Base-by-base conservation (phyloP, 306 rosid species). In the Luffa acutangula region DNA sequence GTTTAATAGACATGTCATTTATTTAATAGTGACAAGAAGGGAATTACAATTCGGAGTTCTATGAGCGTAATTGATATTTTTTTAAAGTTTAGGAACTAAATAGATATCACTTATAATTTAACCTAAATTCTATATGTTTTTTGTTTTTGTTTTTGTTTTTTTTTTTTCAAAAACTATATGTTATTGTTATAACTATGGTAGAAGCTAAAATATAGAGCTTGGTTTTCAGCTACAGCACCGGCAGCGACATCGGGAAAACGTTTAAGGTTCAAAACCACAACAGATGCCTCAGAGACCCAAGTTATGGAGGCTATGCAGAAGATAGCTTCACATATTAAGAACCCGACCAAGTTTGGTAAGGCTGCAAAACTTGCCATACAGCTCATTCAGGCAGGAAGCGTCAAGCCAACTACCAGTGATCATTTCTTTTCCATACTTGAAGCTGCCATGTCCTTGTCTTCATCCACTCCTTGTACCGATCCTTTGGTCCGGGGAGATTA, bases 291-390 rank as follows among this genome's bases (percentile, higher is more conserved):
- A 2, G 93, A 91, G 85, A 79, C 85, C 42, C 98, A 95, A 82
- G 88, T 95, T 80, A 85, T 85, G 57, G 93, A 92, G 77, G 98
- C 99, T 37, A 95, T 91, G 97, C 88, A 88, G 87, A 95, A 93
- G 89, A 91, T 95, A 90, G 85, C 97, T 20, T 91, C 90, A 0
- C 99, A 93, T 83, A 93, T 95, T 54, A 95, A 87, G 87, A 91
- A 87, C 86, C 96, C 97, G 48, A 63, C 87, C 2, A 95, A 95
- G 84, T 87, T 91, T 75, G 78, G 87, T 60, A 95, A 95, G 90
- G 99, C 99, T 84, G 86, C 97, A 45, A 90, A 95, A 88, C 97
- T 92, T 75, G 96, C 97, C 34, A 85, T 95, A 67, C 97, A 91
- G 88, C 88, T 93, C 80, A 89, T 93, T 87, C 90, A 90, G 72